phyloP scores from a whole-genome alignment of 345 rosid genomes.

The Populus tremula region DNA sequence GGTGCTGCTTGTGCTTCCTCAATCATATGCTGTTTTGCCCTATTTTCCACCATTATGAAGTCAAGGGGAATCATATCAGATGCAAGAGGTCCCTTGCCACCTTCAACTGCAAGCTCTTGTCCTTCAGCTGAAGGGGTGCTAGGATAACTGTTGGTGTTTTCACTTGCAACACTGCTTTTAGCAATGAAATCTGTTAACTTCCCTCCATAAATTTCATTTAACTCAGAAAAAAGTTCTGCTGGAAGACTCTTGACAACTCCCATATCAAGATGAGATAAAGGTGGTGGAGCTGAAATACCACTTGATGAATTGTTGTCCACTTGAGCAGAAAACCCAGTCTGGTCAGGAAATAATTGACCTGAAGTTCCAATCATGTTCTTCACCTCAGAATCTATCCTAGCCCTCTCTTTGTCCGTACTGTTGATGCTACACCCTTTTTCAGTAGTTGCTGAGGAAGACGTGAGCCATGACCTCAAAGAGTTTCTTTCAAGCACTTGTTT shows the following conservation, averaged over 20 bases:
- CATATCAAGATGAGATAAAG: conserved; percentile 69
- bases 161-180: conserved; percentile 43
- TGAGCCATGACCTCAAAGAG: conserved; percentile 68
- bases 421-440: conserved; percentile 27
- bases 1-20: conserved; percentile 18
- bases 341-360: conserved; percentile 23
- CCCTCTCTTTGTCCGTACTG: conserved; percentile 24
- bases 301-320: conserved; percentile 28
- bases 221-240: conserved; percentile 65
- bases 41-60: conserved; percentile 17
- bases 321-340: conserved; percentile 35
- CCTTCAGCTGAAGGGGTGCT: conserved; percentile 19
- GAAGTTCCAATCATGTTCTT: conserved; percentile 29
- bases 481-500: conserved; percentile 52
- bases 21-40: conserved; percentile 30
- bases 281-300: conserved; percentile 46
- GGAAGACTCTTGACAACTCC: conserved; percentile 85
- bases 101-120: conserved; percentile 20
- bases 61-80: conserved; percentile 25
- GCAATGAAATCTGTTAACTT: conserved; percentile 57
- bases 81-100: conserved; percentile 23
- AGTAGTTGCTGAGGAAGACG: conserved; percentile 44
- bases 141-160: conserved; percentile 20
- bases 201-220: conserved; percentile 79
- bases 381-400: conserved; percentile 36